These are phyloP conservation scores for Mycotypha africana DNA, from an alignment of 371 early-diverging fungal genomes.

Conservation along the genomic window DNA sequence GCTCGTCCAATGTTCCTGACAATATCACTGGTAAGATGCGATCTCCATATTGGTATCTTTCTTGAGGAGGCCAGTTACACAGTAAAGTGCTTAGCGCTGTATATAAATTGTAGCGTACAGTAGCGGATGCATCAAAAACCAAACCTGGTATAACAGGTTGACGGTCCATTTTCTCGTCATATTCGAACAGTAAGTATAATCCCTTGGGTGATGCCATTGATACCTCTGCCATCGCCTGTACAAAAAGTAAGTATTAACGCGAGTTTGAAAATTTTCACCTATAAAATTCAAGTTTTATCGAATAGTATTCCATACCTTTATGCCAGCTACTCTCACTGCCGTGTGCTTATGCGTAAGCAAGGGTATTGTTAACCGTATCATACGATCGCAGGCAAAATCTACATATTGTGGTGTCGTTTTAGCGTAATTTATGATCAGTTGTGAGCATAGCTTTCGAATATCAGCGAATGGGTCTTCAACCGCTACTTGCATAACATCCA, in stretches of 20 bases:
- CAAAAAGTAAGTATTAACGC: too few species aligned
- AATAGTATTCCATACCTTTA: constrained; percentile 14
- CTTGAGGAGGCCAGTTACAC: constrained; percentile 19
- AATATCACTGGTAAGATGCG: constrained; percentile 21
- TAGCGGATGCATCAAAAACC: constrained; percentile 21
- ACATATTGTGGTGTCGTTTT: constrained; percentile 6
- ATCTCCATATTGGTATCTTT: constrained; percentile 27
- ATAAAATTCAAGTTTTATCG: neutral
- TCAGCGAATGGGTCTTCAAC: constrained; percentile 23
- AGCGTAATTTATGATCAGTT: constrained; percentile 8
- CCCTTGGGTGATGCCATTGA: constrained; percentile 14
- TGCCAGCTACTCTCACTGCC: constrained; percentile 21
- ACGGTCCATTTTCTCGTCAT: constrained; percentile 6
- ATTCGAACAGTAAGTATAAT: constrained; percentile 12
- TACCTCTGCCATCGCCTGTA: constrained; percentile 11
- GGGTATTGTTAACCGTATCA: constrained; percentile 9
- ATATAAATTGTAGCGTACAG: constrained; percentile 19
- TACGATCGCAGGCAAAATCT: constrained; percentile 24
- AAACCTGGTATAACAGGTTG: constrained; percentile 16
- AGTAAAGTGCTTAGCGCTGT: constrained; percentile 9
- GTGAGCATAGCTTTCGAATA: constrained; percentile 15
- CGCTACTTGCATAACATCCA: constrained; percentile 13
- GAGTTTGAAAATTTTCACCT: neutral
- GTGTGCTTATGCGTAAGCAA: constrained; percentile 23
- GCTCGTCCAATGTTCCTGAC: constrained; percentile 20